These are phyloP conservation scores for Trypanosomatidae sp. DNA, from an alignment of 208 protist species.

Conservation along the genomic window DNA sequence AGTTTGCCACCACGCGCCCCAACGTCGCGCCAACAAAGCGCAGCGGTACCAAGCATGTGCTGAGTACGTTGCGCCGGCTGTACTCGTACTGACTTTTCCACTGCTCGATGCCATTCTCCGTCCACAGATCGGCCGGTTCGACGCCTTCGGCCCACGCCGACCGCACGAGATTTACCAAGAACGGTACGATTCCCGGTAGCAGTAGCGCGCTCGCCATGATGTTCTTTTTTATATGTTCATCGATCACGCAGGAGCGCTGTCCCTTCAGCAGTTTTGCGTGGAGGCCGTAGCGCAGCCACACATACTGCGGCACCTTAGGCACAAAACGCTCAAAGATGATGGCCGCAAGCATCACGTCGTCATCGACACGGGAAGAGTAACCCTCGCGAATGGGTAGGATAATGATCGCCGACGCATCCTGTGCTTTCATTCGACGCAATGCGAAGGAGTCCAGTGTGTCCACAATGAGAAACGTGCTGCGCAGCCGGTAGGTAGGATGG, in stretches of 20 bases:
- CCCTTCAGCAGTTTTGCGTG: conserved; percentile 72
- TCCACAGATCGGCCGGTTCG: conserved; percentile 58
- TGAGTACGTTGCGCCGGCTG: conserved; percentile 73
- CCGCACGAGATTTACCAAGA: conserved; percentile 85
- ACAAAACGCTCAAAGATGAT: conserved; percentile 77
- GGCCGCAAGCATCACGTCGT: conserved; percentile 84
- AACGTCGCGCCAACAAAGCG: conserved; percentile 55
- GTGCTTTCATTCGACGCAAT: conserved; percentile 63
- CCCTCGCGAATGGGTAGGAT: conserved; percentile 72
- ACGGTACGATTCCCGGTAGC: conserved; percentile 80
- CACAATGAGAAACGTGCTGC: conserved; percentile 70
- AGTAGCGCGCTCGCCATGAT: conserved; percentile 82
- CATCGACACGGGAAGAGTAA: conserved; percentile 73
- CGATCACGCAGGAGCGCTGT: conserved; percentile 56
- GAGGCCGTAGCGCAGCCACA: conserved; percentile 81
- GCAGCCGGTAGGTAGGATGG: conserved; percentile 78
- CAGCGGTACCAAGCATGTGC: conserved; percentile 55
- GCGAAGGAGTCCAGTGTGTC: conserved; percentile 58
- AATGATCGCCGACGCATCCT: conserved; percentile 66
- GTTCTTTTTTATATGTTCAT: conserved; percentile 84
- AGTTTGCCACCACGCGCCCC: conserved; percentile 35
- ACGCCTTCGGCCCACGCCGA: conserved; percentile 55
- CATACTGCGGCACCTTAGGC: conserved; percentile 74
- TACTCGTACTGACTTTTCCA: conserved; percentile 86
- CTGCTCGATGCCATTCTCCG: conserved; percentile 49